Evolutionary conservation across 257 asterid genomes (phyloP), one percentile per base, ranked within the genome.

Genomic region (Parsonsia alboflavescens): DNA sequence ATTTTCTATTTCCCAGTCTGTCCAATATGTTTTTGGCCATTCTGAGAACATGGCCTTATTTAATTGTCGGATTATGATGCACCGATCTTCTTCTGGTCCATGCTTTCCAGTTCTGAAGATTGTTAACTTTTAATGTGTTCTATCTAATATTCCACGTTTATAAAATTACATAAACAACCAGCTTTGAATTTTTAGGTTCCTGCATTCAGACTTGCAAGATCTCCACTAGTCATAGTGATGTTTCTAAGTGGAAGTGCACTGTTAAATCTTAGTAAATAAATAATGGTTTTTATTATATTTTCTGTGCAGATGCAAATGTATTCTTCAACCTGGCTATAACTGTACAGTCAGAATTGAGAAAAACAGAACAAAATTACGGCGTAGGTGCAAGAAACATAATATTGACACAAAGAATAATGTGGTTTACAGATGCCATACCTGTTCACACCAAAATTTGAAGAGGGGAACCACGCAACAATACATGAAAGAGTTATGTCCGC

Each of bases 391-490:
- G 79, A 88, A 80, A 70, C 59, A 80, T 0, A 82, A 71, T 56
- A 53, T 44, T 17, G 36, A 72, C 65, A 63, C 79, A 0, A 86
- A 91, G 75, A 94, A 91, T 62, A 79, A 57, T n/a, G 88, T 86
- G 76, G 87, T 90, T 16, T 90, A 85, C 82, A 84, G 22, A 11
- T 94, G 97, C 56, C 90, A 90, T 70, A 82, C 82, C 72, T 94
- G 97, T 67, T 86, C 84, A 33, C 94, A 91, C 80, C 83, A 22
- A 9, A 92, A 90, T 75, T 13, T 77, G 50, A 84, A 82, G 90
- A 83, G 91, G 81, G 97, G 98, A 79, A 86, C 97, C 9, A 81
- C 93, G 1, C 86, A 82, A 68, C 88, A 88, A 79, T 80, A 88
- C n/a, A 24, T 91, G 76, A 87, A 87, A 76, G 80, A 76, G 33